Conservation (phyloP, 305 asterid genomes). For the Fraxinus nigra region DNA sequence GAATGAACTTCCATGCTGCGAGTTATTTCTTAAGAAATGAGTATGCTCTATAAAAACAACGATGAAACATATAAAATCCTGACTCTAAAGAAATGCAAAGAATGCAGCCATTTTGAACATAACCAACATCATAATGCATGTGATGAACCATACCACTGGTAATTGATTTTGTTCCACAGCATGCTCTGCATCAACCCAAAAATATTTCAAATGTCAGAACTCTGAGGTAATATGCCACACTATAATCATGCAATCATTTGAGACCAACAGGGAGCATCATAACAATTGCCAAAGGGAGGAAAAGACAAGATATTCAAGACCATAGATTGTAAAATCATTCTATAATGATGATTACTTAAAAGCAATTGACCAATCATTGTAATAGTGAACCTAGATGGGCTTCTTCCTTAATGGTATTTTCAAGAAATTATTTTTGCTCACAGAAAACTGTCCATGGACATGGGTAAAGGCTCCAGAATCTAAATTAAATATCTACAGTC, state of each 20-base stretch:
- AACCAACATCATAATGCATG: slow-evolving; percentile 17
- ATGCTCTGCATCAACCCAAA: slow-evolving; percentile 54
- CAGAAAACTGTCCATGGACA: neutral
- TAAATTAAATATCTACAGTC: neutral
- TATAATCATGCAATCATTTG: slow-evolving; percentile 21
- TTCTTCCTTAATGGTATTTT: neutral
- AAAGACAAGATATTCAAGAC: slow-evolving; percentile 7
- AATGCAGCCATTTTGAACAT: slow-evolving; percentile 1
- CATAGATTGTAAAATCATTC: neutral
- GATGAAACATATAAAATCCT: neutral
- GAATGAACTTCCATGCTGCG: neutral
- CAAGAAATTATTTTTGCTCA: neutral
- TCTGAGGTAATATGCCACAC: slow-evolving; percentile 22
- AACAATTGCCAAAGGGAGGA: slow-evolving; percentile 8
- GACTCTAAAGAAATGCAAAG: slow-evolving; percentile 3
- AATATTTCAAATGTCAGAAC: slow-evolving; percentile 28
- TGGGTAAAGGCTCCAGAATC: neutral
- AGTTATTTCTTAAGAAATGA: neutral
- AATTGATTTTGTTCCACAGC: slow-evolving; percentile 37
- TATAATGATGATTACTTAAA: neutral
- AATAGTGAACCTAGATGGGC: neutral
- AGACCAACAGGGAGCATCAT: neutral
- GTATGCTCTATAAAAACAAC: neutral
- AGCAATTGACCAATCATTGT: neutral
- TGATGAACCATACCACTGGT: slow-evolving; percentile 43